Evolutionary conservation across 805 yeast genomes (phyloP), one percentile per base, ranked within the genome.

Genomic region (Ogataea corticis): DNA sequence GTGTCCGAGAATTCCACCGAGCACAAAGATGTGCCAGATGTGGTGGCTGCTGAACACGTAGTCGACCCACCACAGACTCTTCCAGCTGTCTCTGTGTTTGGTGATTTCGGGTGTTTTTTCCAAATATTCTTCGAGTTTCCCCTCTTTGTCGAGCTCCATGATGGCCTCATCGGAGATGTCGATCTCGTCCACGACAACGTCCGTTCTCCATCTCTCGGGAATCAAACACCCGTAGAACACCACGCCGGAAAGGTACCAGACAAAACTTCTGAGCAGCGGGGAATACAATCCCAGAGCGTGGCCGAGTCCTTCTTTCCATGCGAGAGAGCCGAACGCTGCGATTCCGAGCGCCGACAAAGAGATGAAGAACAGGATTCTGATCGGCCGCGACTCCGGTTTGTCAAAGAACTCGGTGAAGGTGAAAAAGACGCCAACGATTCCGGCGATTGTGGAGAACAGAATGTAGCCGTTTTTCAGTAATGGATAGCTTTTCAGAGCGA

Each of bases 381-480:
- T 67, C 4, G 85, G 82, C 50, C 96, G 75, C 50, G 88, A 80
- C 59, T 88, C 95, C 3, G 96, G 96, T 45, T 79, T 76, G 65
- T 94, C 98, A 65, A 94, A 92, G 54, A 72, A 76, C 3, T 96
- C 92, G n/a, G 90, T 81, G 96, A 98, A 92, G 45, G 94, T 88
- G 70, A 92, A 80, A 14, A 74, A 62, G 23, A 88, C 77, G 1
- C 98, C 97, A 15, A 80, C 63, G 2, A 72, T 42, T 3, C 97
- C 96, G 45, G 90, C 79, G 1, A 77, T 31, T 1, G 80, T 61
- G 1, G 96, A 85, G 54, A 83, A 72, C 1, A 71, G 33, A 63
- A 89, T 77, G 65, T 82, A 85, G 3, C 72, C 48, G 10, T 57
- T 60, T 49, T 77, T 77, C 7, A 71, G 51, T 14, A 62, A 36